Base-by-base conservation (phyloP, 2,329 filamentous ascomycete species). In the Aschersonia sp. region DNA sequence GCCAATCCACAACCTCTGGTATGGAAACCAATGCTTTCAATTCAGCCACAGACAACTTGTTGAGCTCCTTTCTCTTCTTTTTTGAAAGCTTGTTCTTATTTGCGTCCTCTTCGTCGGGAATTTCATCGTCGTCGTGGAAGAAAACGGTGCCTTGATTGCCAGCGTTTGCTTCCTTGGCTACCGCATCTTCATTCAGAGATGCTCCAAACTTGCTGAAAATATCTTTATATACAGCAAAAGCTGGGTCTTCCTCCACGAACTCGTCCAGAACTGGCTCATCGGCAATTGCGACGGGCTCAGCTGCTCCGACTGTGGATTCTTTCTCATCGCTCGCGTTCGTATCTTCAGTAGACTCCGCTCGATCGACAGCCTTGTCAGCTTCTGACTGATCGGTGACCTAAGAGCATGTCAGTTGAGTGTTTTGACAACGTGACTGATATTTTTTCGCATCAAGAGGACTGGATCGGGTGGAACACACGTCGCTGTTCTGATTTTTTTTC, bases 1-100 rank as follows among this genome's bases (percentile, higher is more conserved):
- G 92, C 92, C 92, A 97, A 59, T 98, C 92, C 5, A 98, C 91
- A 7, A 95, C 80, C 64, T 98, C 92, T 2, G 92, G 92, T 56
- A 89, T 91, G 57, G 75, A 78, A 51, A 96, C 92, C 48, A 95
- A 70, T 5, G 91, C 87, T 68, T 98, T 98, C 53, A 98, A 77
- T 66, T 97, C 89, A 45, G 92, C 92, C 51, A 98, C 87, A 5
- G 91, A 94, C 32, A 97, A 73, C 65, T 94, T 95, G 68, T 85
- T 94, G 61, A 89, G 74, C 67, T 85, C 80, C 70, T 97, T 98
- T 55, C 85, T 78, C 67, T 94, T 91, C 73, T 95, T 96, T 68
- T 96, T 97, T 31, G 89, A 96, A 30, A 97, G 64, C 57, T 85
- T 91, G 6, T 78, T 73, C 56, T 76, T 75, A 3, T 70, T 69